Evolutionary conservation across 352 stramenopile species (phyloP), one percentile per base, ranked within the genome.

Genomic region (Pythium brachiatum): DNA sequence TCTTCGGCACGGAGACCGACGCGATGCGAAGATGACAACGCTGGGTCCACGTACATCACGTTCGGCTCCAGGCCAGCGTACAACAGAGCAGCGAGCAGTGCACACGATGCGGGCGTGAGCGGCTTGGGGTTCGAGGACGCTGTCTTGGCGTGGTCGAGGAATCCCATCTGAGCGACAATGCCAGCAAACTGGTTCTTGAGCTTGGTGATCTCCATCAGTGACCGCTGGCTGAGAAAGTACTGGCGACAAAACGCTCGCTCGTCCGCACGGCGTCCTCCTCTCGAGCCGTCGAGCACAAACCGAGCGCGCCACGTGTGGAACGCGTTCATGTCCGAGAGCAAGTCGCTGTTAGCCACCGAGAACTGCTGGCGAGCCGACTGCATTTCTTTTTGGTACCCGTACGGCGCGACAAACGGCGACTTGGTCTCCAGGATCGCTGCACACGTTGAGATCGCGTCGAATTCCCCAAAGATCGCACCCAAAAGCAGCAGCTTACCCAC

Each of bases 401-500:
- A 90, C 11, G 84, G 84, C 18, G 83, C 81, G 8, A 92, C 79
- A 56, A 95, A 95, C 46, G 83, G 86, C n/a, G 82, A 92, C 50
- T 88, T 88, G 20, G 82, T 90, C 53, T 94, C 84, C 13, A 95
- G 60, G 2, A 94, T 74, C 9, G 86, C 86, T 0, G 83, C 86
- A 43, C 83, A 87, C 0, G 86, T 89, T 13, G 81, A 79, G 2
- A 88, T 70, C 0, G 76, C 70, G 32, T 87, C 90, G 60, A 83
- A 84, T 39, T 94, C 98, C 18, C 80, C 71, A 57, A 99, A 98
- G 12, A 99, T 70, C 47, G 89, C 85, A 16, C 94, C 97, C 47
- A 97, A 92, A 20, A 99, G 75, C 11, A 99, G 74, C 76, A 99
- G 92, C 69, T 99, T 99, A 26, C 92, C 97, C 20, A 99, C 75